phyloP scores from a whole-genome alignment of 441 rosid genomes.

The Viola pubescens region DNA sequence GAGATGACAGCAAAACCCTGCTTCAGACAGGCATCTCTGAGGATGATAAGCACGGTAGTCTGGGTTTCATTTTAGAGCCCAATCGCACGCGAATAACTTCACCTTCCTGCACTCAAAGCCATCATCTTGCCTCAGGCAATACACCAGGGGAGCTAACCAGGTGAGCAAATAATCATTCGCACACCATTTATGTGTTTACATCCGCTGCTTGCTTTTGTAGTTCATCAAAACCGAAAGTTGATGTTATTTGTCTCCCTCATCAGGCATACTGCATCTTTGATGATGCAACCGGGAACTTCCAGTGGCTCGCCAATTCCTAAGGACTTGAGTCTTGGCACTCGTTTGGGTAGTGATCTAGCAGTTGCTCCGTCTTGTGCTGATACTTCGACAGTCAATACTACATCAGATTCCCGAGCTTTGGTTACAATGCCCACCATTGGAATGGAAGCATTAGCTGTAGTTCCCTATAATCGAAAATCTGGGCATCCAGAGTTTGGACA shows the following conservation, averaged over 20 bases:
- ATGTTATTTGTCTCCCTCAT: constrained; percentile 2
- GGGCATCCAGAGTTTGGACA: constrained; percentile 30
- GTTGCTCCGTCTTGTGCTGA: constrained; percentile 16
- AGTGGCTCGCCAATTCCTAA: constrained; percentile 16
- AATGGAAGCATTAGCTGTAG: constrained; percentile 30
- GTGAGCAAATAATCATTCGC: constrained; percentile 15
- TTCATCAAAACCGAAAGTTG: background rate
- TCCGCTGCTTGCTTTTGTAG: background rate
- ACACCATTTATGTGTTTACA: background rate
- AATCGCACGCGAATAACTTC: constrained; percentile 7
- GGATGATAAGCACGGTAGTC: constrained; percentile 21
- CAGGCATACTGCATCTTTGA: constrained; percentile 12
- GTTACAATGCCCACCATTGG: constrained; percentile 24
- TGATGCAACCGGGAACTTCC: constrained; percentile 17
- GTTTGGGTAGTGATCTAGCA: constrained; percentile 23
- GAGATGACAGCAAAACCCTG: constrained; percentile 58
- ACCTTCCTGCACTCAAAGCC: constrained; percentile 12
- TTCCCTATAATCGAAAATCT: constrained; percentile 31
- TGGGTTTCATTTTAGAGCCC: constrained; percentile 47
- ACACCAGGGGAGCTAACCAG: constrained; percentile 20
- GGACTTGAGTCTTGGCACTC: constrained; percentile 4
- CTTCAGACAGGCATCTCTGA: constrained; percentile 45
- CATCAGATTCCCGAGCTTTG: constrained; percentile 23
- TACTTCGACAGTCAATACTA: constrained; percentile 13
- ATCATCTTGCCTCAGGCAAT: constrained; percentile 8